Conservation (phyloP, 257 asterid genomes). For the Rubia yunnanensis region DNA sequence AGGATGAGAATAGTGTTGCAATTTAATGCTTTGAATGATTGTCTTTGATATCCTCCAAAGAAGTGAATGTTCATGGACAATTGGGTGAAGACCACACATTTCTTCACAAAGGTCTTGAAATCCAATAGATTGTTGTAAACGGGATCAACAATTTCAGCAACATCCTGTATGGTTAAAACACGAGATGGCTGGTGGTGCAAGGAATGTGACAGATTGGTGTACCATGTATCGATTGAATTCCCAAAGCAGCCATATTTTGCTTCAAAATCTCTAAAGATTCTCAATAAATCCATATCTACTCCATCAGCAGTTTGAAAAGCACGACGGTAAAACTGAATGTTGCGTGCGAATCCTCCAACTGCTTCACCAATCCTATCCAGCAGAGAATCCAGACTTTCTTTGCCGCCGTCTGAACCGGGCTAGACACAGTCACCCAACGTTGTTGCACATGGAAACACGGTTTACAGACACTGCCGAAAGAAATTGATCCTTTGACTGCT, state of each 20-base stretch:
- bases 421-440: neutral
- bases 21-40: no score
- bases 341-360: neutral
- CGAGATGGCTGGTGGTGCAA: neutral
- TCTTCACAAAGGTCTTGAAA: no score
- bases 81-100: no score
- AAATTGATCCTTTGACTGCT: no score
- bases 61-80: no score
- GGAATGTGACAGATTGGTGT: neutral
- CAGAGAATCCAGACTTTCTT: neutral
- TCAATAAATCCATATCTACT: no score
- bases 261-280: no score
- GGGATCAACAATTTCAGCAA: neutral
- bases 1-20: no score
- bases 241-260: neutral
- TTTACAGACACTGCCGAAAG: no score
- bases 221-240: neutral
- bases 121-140: neutral
- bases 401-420: neutral
- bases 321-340: neutral
- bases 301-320: neutral
- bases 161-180: neutral
- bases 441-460: neutral
- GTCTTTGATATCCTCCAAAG: no score
- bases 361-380: neutral